Base-by-base conservation (phyloP, 2,329 filamentous ascomycete species). In the Aphanocladium album region DNA sequence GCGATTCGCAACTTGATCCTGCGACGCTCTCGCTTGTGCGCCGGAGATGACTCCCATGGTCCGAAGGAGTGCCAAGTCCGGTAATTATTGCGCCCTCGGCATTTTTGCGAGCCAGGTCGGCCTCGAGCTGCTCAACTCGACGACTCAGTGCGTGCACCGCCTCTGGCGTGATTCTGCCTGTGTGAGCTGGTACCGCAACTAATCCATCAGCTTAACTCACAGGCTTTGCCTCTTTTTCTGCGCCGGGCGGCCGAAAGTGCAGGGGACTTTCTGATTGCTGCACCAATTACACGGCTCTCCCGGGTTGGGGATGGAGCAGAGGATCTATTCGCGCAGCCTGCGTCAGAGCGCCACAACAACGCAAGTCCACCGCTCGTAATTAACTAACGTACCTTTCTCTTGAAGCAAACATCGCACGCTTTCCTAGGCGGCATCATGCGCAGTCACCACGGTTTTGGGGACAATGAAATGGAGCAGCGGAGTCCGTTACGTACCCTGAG, bases 201-300 rank as follows among this genome's bases (percentile, higher is more conserved):
- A 50, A 3, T 9, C 12, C 5, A 2, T 5, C 27, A 14, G 1
- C 2, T 17, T 8, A 3, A 19, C 25, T 33, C 41, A 45, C 47
- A 17, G 8, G 41, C 7, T 12, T 19, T 54, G 16, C 21, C 33
- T 27, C 16, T 57, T 46, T 33, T 54, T 51, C 35, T 62, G 47
- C 14, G 62, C 35, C 27, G 33, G 21, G 19, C 62, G 51, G 16
- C 25, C 46, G 37, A 63, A 63, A 6, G 62, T 63, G 50, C 62
- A 63, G 25, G 45, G n/a, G 11, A 59, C 46, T 7, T 45, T 21
- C 30, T 63, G 62, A 12, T 63, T 50, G 25, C 27, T 43, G 45
- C 62, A 63, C 62, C 62, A 63, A n/a, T 63, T 21, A 17, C 62
- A 63, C 17, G 62, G 50, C 5, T 25, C 16, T n/a, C 62, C 60